Conservation (phyloP, 768 basidiomycete genomes). For the Pholiota microspora region DNA sequence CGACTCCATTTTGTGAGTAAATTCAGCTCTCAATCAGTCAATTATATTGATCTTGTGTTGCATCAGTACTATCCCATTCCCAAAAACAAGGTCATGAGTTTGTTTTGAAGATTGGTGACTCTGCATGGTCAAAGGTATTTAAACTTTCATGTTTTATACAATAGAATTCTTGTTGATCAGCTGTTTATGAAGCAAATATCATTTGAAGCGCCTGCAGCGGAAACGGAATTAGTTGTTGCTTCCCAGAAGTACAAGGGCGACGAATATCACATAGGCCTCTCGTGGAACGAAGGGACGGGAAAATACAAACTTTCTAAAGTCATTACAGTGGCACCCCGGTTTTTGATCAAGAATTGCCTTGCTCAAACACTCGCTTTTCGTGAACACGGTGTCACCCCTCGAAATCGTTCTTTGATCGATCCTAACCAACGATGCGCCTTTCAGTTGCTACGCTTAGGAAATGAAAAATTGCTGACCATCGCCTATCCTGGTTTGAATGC, state of each 20-base stretch:
- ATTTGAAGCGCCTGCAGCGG: constrained; percentile 91
- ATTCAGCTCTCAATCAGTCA: background rate
- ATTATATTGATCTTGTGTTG: constrained; percentile 1
- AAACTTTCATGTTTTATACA: background rate
- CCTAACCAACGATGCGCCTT: constrained; percentile 72
- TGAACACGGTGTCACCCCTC: constrained; percentile 74
- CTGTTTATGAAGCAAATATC: constrained; percentile 59
- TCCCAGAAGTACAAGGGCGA: constrained; percentile 61
- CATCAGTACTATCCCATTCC: constrained; percentile 81
- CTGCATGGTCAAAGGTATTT: constrained; percentile 83
- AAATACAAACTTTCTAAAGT: constrained; percentile 97
- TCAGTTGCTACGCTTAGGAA: constrained; percentile 60
- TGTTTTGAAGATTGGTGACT: constrained; percentile 75
- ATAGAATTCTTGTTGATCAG: constrained; percentile 2
- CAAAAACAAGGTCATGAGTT: constrained; percentile 81
- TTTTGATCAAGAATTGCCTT: constrained; percentile 84
- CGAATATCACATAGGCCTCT: constrained; percentile 80
- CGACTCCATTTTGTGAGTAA: constrained; percentile 79
- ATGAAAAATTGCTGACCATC: constrained; percentile 76
- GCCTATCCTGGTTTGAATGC: constrained; percentile 85
- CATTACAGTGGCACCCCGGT: constrained; percentile 87
- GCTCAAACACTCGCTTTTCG: constrained; percentile 71
- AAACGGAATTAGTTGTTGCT: constrained; percentile 74
- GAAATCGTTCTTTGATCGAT: constrained; percentile 56
- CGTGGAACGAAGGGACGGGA: constrained; percentile 92